Evolutionary conservation across 441 rosid species (phyloP).

Genomic region (Dalechampia spathulata): DNA sequence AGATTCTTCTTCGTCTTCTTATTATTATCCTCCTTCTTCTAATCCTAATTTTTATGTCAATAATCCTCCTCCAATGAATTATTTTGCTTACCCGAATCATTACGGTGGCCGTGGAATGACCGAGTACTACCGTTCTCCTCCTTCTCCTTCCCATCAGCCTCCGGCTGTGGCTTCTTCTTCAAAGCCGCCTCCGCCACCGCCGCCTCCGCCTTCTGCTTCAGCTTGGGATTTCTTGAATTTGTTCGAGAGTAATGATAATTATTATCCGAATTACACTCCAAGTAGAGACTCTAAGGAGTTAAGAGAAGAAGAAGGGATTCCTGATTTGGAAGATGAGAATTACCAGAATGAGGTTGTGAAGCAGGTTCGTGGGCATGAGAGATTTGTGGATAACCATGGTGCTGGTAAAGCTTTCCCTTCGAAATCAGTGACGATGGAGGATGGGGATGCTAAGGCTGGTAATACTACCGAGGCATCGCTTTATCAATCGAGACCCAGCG

Average conservation of each 20-base stretch:
- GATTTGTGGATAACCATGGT: slow-evolving; percentile 28
- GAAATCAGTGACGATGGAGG: slow-evolving; percentile 26
- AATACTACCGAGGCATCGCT: slow-evolving; percentile 35
- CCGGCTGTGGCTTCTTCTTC: slow-evolving; percentile 35
- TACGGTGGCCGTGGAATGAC: slow-evolving; percentile 8
- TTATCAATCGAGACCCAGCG: slow-evolving; percentile 58
- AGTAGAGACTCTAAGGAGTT: slow-evolving; percentile 66
- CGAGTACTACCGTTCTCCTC: slow-evolving; percentile 26
- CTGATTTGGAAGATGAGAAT: slow-evolving; percentile 85
- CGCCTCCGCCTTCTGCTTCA: slow-evolving; percentile 61
- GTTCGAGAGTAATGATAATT: slow-evolving; percentile 45
- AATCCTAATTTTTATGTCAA: slow-evolving; percentile 8
- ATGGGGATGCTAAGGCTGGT: slow-evolving; percentile 23
- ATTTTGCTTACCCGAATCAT: slow-evolving; percentile 24
- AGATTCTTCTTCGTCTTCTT: slow-evolving; percentile 53
- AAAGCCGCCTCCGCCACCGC: slow-evolving; percentile 85
- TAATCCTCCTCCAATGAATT: slow-evolving; percentile 14
- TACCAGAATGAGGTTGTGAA: slow-evolving; percentile 63
- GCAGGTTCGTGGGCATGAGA: slow-evolving; percentile 50
- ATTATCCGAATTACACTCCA: slow-evolving; percentile 41
- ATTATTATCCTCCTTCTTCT: slow-evolving; percentile 13
- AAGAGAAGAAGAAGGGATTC: slow-evolving; percentile 91
- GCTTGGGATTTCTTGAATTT: slow-evolving; percentile 75
- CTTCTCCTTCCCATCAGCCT: slow-evolving; percentile 21
- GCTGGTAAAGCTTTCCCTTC: neutral